Conservation (phyloP, 495 filamentous ascomycete species). For the Choiromyces venosus region DNA sequence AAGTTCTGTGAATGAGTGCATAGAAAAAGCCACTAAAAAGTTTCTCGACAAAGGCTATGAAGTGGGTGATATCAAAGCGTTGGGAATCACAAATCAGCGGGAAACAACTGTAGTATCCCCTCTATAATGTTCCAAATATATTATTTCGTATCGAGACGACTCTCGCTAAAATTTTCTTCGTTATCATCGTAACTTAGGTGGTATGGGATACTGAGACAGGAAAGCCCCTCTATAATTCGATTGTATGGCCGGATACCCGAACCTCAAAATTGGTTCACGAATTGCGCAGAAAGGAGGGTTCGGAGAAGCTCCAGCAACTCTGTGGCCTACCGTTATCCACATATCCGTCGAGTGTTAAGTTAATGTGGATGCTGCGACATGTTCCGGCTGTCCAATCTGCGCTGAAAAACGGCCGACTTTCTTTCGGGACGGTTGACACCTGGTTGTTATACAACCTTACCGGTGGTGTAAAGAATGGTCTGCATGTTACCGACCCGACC, state of each 20-base stretch:
- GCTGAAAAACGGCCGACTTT: constrained; percentile 71
- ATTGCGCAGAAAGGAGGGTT: constrained; percentile 57
- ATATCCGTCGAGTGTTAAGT: constrained; percentile 85
- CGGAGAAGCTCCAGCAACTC: constrained; percentile 64
- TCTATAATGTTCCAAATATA: constrained; percentile 7
- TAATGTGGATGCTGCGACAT: constrained; percentile 78
- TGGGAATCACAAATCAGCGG: constrained; percentile 92
- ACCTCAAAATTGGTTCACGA: constrained; percentile 69
- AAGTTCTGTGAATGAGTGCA: constrained; percentile 73
- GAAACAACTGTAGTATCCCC: constrained; percentile 61
- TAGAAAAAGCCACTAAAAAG: constrained; percentile 68
- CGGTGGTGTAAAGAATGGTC: constrained; percentile 61
- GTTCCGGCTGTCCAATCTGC: constrained; percentile 65
- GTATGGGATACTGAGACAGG: constrained; percentile 88
- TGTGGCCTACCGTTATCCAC: constrained; percentile 89
- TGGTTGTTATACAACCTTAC: constrained; percentile 92
- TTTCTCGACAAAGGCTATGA: constrained; percentile 68
- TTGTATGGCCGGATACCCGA: constrained; percentile 91
- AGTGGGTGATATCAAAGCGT: constrained; percentile 66
- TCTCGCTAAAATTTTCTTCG: constrained; percentile 1
- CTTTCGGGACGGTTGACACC: constrained; percentile 89
- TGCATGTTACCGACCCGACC: constrained; percentile 81
- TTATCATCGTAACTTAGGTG: constrained; percentile 43
- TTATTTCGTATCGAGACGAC: background rate
- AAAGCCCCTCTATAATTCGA: constrained; percentile 78